A percentile compares a stretch with the other conserved stretches of the same genome.
These are phyloP conservation scores for Metschnikowia similis DNA, from an alignment of 805 yeast genomes.

Conservation along the genomic window DNA sequence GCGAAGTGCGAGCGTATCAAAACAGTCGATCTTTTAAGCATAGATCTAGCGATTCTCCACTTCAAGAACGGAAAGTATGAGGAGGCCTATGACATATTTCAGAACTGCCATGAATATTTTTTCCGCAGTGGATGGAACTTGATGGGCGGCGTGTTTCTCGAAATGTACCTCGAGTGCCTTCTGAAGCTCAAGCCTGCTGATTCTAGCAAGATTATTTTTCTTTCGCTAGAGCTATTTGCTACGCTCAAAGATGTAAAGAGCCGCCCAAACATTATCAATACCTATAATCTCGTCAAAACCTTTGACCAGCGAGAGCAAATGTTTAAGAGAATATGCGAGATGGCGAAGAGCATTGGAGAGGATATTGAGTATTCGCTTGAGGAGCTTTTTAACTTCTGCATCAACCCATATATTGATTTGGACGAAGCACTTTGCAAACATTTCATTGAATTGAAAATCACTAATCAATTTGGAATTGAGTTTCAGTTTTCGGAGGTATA, in stretches of 20 bases:
- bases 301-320: slow-evolving; percentile 10
- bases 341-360: slow-evolving; percentile 2
- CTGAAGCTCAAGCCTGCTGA: slow-evolving; percentile 32
- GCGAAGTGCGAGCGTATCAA: slow-evolving; percentile 52
- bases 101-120: slow-evolving; percentile 66
- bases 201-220: slow-evolving; percentile 27
- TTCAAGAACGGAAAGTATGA: slow-evolving; percentile 53
- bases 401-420: slow-evolving; percentile 37
- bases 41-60: slow-evolving; percentile 73
- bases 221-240: slow-evolving; percentile 40
- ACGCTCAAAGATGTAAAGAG: slow-evolving; percentile 19
- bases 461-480: slow-evolving; percentile 25
- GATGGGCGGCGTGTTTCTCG: slow-evolving; percentile 63
- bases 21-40: slow-evolving; percentile 66
- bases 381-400: slow-evolving; percentile 30
- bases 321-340: slow-evolving; percentile 1
- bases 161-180: slow-evolving; percentile 66
- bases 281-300: slow-evolving; percentile 21
- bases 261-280: slow-evolving; percentile 23
- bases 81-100: slow-evolving; percentile 59
- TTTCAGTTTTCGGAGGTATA: slow-evolving; percentile 20
- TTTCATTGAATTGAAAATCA: slow-evolving; percentile 30
- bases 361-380: slow-evolving; percentile 25
- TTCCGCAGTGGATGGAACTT: slow-evolving; percentile 68
- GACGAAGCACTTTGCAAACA: slow-evolving; percentile 28